Conservation (phyloP, 768 basidiomycete genomes). For the Tulasnella sp. region DNA sequence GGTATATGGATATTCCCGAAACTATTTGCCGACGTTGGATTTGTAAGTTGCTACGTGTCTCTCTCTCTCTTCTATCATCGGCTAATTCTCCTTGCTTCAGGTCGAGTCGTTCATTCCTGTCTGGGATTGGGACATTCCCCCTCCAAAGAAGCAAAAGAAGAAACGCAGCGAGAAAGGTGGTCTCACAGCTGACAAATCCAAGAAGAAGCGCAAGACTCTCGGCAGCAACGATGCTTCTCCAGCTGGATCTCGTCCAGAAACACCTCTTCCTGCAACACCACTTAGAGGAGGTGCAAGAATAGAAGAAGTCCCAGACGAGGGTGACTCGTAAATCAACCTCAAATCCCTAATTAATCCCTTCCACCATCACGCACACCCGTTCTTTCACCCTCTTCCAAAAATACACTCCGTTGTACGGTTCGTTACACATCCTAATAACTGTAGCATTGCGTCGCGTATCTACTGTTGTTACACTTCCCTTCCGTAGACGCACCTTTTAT, state of each 20-base stretch:
- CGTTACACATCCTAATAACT: too few species aligned
- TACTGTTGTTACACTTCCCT: too few species aligned
- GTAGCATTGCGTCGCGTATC: too few species aligned
- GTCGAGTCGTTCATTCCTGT: conserved; percentile 93
- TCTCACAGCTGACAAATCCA: conserved; percentile 1
- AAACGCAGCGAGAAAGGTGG: conserved; percentile 17
- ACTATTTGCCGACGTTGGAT: conserved; percentile 95
- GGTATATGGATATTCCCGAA: conserved; percentile 99
- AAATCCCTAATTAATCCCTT: too few species aligned
- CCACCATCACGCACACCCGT: too few species aligned
- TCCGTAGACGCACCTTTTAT: too few species aligned
- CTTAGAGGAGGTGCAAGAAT: conserved; percentile 8
- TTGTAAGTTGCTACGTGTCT: conserved; percentile 46
- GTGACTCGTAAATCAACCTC: too few species aligned
- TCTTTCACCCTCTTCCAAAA: too few species aligned
- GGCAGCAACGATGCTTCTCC: conserved; percentile 4
- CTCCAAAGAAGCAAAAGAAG: conserved; percentile 57
- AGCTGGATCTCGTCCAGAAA: conserved; percentile 2
- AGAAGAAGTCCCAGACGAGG: conserved; percentile 17
- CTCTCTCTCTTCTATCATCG: background rate
- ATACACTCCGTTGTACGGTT: too few species aligned
- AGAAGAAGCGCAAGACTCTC: conserved; percentile 5
- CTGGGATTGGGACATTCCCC: conserved; percentile 90
- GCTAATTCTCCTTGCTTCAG: conserved; percentile 31
- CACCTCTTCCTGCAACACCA: background rate